Evolutionary conservation across 352 stramenopile species (phyloP).

Genomic region (Globisporangium takayamanum): DNA sequence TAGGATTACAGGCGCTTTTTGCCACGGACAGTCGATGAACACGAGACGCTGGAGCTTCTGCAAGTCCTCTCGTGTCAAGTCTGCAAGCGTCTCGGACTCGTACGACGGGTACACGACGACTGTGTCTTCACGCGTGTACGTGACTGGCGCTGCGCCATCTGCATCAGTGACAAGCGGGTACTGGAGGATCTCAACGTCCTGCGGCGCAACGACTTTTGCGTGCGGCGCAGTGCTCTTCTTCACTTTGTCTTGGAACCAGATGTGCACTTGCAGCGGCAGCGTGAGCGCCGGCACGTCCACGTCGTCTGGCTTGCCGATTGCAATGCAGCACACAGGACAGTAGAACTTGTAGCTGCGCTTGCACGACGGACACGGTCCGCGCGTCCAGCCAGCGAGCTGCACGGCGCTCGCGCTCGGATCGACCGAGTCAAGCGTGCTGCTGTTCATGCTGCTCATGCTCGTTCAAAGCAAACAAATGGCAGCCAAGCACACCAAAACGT

Average conservation of each 20-base stretch:
- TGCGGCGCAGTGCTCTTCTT: conserved; percentile 88
- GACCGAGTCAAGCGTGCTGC: neutral
- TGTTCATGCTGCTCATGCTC: neutral
- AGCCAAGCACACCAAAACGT: too few species aligned
- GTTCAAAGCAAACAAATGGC: too few species aligned
- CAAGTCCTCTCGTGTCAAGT: conserved; percentile 56
- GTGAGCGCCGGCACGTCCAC: conserved; percentile 43
- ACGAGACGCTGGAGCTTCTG: conserved; percentile 55
- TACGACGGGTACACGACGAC: conserved; percentile 82
- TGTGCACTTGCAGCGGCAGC: conserved; percentile 72
- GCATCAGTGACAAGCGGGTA: conserved; percentile 30
- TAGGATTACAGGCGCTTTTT: conserved; percentile 77
- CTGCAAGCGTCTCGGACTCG: conserved; percentile 51
- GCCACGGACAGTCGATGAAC: conserved; percentile 86
- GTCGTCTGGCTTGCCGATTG: conserved; percentile 46
- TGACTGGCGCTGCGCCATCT: conserved; percentile 9
- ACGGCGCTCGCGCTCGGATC: too few species aligned
- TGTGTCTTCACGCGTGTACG: conserved; percentile 54
- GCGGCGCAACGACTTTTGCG: conserved; percentile 66
- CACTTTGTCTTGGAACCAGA: conserved; percentile 86
- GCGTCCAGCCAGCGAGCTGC: conserved; percentile 30
- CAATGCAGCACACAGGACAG: conserved; percentile 63
- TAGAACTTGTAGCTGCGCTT: conserved; percentile 86
- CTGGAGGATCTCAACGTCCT: conserved; percentile 67
- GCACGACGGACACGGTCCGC: conserved; percentile 51